Base-by-base conservation (phyloP, 345 rosid species). In the Cochlearia excelsa region DNA sequence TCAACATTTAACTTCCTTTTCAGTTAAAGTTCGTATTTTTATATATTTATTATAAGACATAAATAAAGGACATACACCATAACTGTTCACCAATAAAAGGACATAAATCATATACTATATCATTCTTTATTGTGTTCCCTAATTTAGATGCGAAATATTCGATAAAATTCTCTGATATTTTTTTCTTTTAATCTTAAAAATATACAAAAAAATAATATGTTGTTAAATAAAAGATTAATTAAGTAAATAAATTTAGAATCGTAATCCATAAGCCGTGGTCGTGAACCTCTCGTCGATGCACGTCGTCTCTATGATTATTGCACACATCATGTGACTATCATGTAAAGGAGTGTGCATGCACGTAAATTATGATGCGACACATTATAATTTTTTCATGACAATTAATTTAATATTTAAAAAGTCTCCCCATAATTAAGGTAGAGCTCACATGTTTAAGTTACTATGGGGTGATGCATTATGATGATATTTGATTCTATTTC, bases 211-310 rank as follows among this genome's bases (percentile, higher is more conserved):
- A 16, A 16, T 16, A 16, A 16, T 16, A 16, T 16, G 23, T 16
- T 16, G 23, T 16, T 16, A 16, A 16, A 16, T 16, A 16, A 16
- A 16, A 16, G 23, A 16, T 16, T 16, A 16, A 16, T 16, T 16
- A 16, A 16, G 23, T 16, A 16, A 16, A 16, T 16, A 16, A 16
- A 16, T 16, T 16, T 16, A 16, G 63, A 64, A 59, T 54, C 60
- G 72, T 67, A 59, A 68, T 30, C 34, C n/a, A 46, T 69, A 68
- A 57, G 67, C 54, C 26, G 51, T 54, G 51, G 66, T 38, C 45
- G 67, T 61, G 67, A 34, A 42, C 63, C 63, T 63, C 74, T 61
- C 74, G 58, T 69, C 53, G 63, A 61, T 55, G 63, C 68, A 69
- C 73, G 67, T 61, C 61, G 73, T 23, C 39, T 61, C 23, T 16